These are phyloP conservation scores for Pichia scutulata DNA, from an alignment of 805 yeast genomes.

Conservation along the genomic window DNA sequence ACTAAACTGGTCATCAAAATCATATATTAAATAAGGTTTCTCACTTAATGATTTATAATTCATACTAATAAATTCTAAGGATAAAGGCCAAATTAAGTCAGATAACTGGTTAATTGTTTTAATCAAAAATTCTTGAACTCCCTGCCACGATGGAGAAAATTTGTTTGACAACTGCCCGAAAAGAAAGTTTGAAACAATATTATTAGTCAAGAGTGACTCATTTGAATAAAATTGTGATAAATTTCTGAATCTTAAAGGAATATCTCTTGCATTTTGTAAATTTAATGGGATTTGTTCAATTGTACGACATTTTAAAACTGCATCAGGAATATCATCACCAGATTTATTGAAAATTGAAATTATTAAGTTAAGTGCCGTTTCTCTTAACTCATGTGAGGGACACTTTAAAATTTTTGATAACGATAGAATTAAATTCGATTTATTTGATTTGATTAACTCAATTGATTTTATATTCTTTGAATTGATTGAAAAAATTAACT, in stretches of 20 bases:
- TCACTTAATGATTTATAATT: conserved; percentile 15
- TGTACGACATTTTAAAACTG: conserved; percentile 36
- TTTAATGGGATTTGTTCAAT: conserved; percentile 70
- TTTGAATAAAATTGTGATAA: conserved; percentile 39
- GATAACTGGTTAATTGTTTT: conserved; percentile 35
- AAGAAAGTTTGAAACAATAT: conserved; percentile 39
- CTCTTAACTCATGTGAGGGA: conserved; percentile 46
- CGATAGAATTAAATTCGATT: conserved; percentile 15
- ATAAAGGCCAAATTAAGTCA: conserved; percentile 48
- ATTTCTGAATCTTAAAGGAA: conserved; percentile 59
- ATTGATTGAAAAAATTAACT: conserved; percentile 15
- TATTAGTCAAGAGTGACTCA: conserved; percentile 19
- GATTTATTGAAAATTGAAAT: conserved; percentile 34
- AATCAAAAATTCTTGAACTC: conserved; percentile 55
- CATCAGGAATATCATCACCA: conserved; percentile 18
- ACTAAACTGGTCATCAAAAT: conserved; percentile 7
- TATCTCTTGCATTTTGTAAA: conserved; percentile 65
- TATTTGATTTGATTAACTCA: conserved; percentile 5
- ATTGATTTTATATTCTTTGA: conserved; percentile 1
- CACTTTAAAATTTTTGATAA: conserved; percentile 33
- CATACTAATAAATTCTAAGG: conserved; percentile 29
- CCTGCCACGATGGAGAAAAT: conserved; percentile 84
- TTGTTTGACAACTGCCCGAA: conserved; percentile 68
- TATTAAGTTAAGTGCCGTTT: conserved; percentile 34
- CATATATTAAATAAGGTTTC: conserved; percentile 14